Percentiles rank a stretch among this genome's conserved stretches.
Evolutionary conservation across 352 stramenopile genomes (phyloP).

Genomic region (Globisporangium sylvaticum): DNA sequence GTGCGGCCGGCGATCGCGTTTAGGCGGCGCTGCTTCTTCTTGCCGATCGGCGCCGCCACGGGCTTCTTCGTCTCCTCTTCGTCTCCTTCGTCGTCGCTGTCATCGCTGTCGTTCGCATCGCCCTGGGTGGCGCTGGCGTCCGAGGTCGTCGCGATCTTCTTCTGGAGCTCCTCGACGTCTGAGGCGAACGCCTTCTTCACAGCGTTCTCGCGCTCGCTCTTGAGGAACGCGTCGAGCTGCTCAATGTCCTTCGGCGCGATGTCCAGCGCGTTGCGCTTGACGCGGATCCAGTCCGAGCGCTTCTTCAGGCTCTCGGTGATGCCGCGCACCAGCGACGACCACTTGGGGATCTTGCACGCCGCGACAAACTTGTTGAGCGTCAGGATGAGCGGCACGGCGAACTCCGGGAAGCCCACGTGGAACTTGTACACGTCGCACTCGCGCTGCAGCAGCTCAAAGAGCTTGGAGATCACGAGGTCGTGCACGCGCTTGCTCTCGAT

Average conservation of each 20-base stretch:
- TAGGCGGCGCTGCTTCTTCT: conserved; percentile 42
- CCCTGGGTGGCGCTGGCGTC: conserved; percentile 17
- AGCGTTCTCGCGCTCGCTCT: conserved; percentile 69
- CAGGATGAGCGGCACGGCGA: conserved; percentile 86
- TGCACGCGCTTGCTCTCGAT: conserved; percentile 85
- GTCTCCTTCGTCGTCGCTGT: conserved; percentile 35
- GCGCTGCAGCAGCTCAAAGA: conserved; percentile 93
- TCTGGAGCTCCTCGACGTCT: conserved; percentile 55
- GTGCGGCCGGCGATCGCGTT: conserved; percentile 18
- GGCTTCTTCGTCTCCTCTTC: conserved; percentile 28
- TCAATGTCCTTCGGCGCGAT: conserved; percentile 82
- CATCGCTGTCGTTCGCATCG: conserved; percentile 30
- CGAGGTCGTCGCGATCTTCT: conserved; percentile 63
- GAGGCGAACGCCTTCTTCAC: conserved; percentile 84
- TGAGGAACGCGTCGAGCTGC: conserved; percentile 85
- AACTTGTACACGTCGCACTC: conserved; percentile 96
- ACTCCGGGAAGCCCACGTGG: conserved; percentile 94
- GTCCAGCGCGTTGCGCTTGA: conserved; percentile 89
- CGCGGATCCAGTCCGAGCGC: conserved; percentile 77
- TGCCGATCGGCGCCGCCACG: conserved; percentile 22
- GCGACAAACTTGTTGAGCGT: conserved; percentile 89
- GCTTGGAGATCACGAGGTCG: conserved; percentile 87
- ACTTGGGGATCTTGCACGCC: conserved; percentile 69
- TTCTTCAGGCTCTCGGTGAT: conserved; percentile 70
- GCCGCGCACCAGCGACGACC: conserved; percentile 65